Percentiles rank a stretch among this genome's conserved stretches.
These are phyloP conservation scores for Globisporangium canariense DNA, from an alignment of 352 stramenopile genomes.

Conservation along the genomic window DNA sequence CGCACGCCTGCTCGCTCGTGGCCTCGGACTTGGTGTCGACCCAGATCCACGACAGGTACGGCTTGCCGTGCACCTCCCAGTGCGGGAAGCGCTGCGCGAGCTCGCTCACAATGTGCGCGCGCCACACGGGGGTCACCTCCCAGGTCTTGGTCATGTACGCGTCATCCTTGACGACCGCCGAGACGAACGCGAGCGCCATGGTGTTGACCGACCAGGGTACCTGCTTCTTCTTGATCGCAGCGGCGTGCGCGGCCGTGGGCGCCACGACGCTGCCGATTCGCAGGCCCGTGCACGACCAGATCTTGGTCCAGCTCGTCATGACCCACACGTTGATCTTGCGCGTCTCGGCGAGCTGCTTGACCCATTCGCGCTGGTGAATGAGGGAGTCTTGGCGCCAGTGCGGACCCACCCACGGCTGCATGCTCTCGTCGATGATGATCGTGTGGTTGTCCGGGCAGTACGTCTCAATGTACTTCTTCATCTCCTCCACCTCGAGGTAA, in stretches of 20 bases:
- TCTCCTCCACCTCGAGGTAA: conserved; percentile 77
- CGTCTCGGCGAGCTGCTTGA: conserved; percentile 64
- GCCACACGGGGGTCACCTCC: conserved; percentile 81
- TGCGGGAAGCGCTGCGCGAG: conserved; percentile 57
- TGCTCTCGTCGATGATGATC: conserved; percentile 90
- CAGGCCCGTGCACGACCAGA: conserved; percentile 90
- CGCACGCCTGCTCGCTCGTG: conserved; percentile 53
- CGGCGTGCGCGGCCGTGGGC: conserved; percentile 69
- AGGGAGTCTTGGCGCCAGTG: conserved; percentile 83
- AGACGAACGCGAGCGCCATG: conserved; percentile 87
- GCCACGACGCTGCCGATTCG: conserved; percentile 87
- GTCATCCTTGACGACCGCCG: conserved; percentile 73
- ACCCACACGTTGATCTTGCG: conserved; percentile 87
- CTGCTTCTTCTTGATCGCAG: conserved; percentile 88
- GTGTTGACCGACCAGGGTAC: conserved; percentile 91
- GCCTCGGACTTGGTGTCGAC: conserved; percentile 74
- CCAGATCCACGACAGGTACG: conserved; percentile 88
- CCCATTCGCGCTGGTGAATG: conserved; percentile 86
- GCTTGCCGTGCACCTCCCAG: conserved; percentile 67
- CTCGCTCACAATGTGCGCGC: conserved; percentile 49
- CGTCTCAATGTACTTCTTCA: conserved; percentile 87
- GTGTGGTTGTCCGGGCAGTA: conserved; percentile 84
- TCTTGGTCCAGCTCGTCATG: conserved; percentile 92
- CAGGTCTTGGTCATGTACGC: conserved; percentile 82
- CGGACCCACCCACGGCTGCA: conserved; percentile 88